Conservation (phyloP, 805 yeast species). For the Saccharomycopsis fermentans region DNA sequence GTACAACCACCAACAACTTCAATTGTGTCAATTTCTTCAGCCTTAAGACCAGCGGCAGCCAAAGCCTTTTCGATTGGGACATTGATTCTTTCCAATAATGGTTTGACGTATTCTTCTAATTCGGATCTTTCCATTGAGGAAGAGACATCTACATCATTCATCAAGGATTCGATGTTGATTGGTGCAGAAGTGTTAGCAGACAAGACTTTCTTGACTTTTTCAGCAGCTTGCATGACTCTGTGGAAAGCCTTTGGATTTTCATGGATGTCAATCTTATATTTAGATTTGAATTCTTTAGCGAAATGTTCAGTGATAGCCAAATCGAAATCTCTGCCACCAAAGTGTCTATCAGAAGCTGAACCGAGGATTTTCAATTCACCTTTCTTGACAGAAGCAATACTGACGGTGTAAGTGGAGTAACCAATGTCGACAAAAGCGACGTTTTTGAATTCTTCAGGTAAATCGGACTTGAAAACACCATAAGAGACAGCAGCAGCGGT, state of each 20-base stretch:
- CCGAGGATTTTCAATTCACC: constrained; percentile 94
- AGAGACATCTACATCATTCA: constrained; percentile 94
- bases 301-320: constrained; percentile 89
- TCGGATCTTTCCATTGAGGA: constrained; percentile 83
- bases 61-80: constrained; percentile 77
- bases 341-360: constrained; percentile 87
- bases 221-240: constrained; percentile 87
- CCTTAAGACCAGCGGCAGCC: constrained; percentile 61
- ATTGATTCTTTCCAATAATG: constrained; percentile 65
- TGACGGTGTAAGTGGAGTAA: constrained; percentile 87
- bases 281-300: constrained; percentile 82
- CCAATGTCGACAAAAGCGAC: constrained; percentile 96
- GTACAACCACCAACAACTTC: constrained; percentile 98
- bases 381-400: constrained; percentile 83
- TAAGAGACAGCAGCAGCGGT: constrained; percentile 99
- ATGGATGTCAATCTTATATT: constrained; percentile 88
- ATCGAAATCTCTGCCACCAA: constrained; percentile 98
- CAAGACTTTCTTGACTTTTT: constrained; percentile 87
- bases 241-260: constrained; percentile 91
- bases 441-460: constrained; percentile 86
- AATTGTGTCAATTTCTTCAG: constrained; percentile 74
- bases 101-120: constrained; percentile 80
- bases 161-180: constrained; percentile 88
- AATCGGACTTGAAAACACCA: constrained; percentile 95
- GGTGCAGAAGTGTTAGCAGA: constrained; percentile 95